Conservation (phyloP, 306 rosid genomes). For the Vigna mungo region DNA sequence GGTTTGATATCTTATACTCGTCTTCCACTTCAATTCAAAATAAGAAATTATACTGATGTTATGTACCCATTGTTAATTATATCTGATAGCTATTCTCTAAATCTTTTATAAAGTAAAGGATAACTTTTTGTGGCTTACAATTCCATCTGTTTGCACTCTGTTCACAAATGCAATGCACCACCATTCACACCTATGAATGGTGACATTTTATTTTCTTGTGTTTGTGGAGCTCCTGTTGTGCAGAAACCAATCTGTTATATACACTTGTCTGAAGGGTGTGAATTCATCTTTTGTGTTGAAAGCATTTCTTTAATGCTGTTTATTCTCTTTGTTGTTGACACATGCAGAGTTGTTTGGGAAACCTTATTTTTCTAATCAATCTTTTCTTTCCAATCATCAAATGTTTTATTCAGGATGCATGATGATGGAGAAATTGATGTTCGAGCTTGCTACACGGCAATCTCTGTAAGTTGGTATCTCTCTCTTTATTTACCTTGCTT, state of each 20-base stretch:
- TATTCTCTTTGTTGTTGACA: conserved; percentile 28
- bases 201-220: conserved; percentile 38
- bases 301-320: conserved; percentile 21
- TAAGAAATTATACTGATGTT: conserved; percentile 8
- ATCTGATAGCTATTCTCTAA: neutral
- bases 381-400: conserved; percentile 29
- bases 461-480: conserved; percentile 71
- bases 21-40: conserved; percentile 34
- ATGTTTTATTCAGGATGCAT: conserved; percentile 71
- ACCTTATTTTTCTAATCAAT: conserved; percentile 16
- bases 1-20: conserved; percentile 57
- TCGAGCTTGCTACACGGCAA: conserved; percentile 96
- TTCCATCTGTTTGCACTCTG: neutral
- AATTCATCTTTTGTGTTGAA: conserved; percentile 26
- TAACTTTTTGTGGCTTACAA: conserved; percentile 1
- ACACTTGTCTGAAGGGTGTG: conserved; percentile 19
- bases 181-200: neutral
- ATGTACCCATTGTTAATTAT: conserved; percentile 17
- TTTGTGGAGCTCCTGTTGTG: conserved; percentile 14
- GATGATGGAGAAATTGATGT: conserved; percentile 90
- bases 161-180: neutral
- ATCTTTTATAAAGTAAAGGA: neutral
- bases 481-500: conserved; percentile 11
- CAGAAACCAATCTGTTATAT: conserved; percentile 16
- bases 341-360: conserved; percentile 16